Evolutionary conservation across 306 rosid genomes (phyloP).

Genomic region (Hippophae rhamnoides): DNA sequence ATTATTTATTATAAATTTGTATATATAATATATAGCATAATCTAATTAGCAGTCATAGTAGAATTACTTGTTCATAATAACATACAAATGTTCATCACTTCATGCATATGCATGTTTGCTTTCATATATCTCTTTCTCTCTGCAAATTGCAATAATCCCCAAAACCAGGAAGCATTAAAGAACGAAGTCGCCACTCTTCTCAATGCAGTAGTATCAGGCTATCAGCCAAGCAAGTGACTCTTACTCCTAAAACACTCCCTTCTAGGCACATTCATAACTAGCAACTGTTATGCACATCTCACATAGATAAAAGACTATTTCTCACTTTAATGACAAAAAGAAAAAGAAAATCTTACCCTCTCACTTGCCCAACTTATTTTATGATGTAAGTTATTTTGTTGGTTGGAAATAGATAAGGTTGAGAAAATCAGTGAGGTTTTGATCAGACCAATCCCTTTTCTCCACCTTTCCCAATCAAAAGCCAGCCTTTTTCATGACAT

Average conservation of each 20-base stretch:
- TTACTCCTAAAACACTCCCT: conserved; percentile 24
- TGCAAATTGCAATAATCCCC: conserved; percentile 8
- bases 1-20: no score
- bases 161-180: not conserved
- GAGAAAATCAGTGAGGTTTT: conserved; percentile 35
- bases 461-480: conserved; percentile 43
- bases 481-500: conserved; percentile 25
- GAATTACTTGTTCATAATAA: no score
- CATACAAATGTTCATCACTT: no score
- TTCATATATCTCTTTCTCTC: no score
- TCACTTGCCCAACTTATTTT: no score
- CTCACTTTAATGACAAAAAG: no score
- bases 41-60: no score
- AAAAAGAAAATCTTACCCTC: no score
- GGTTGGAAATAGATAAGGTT: conserved; percentile 45
- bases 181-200: conserved; percentile 20
- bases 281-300: conserved; percentile 17
- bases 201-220: conserved; percentile 14
- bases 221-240: conserved; percentile 21
- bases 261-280: conserved; percentile 22
- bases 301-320: not conserved
- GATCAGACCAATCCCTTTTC: conserved; percentile 25
- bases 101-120: no score
- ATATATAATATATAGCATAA: no score
- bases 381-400: conserved; percentile 15